Evolutionary conservation across 78 protist species (phyloP), one percentile per base, ranked within the genome.

Genomic region (Dictyostelium intermedium): DNA sequence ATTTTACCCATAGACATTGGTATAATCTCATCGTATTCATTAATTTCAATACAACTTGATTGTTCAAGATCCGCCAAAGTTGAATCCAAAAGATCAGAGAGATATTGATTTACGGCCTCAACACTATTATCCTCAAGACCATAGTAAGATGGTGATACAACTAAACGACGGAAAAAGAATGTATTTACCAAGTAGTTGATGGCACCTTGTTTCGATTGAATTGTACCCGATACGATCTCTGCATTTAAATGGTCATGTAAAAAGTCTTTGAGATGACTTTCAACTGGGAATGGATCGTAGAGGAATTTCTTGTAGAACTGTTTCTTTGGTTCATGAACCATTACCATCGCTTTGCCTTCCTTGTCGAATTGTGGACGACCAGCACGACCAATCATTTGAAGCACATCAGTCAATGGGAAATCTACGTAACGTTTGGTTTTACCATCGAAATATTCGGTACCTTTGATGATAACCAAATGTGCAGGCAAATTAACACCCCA

Each of bases 401-500:
- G 97, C 30, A 99, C 98, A 74, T 99, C 99, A 7, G 99, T 98
- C 43, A 99, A 93, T 30, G 99, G 98, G 56, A 91, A 97, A 95
- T 99, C 99, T n/a, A 97, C 98, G 92, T 96, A 87, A 23, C 83
- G 89, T 76, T 83, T 83, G 39, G 92, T 84, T 50, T 82, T 74
- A 20, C 91, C 95, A 72, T 95, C 95, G 76, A 84, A 96, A 81
- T 84, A 97, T 81, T 97, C 98, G 10, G 99, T 98, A 14, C 99
- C 99, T 86, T 99, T 99, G 73, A 99, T 85, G 43, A 99, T 92
- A 83, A 99, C 99, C 16, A 98, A 83, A 82, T 99, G 99, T 3
- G 99, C 99, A 1, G 99, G 99, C 25, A 99, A 79, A 95, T 99
- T 99, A 82, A 99, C 99, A 56, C 99, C 99, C 99, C 99, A 99